Evolutionary conservation across 805 yeast genomes (phyloP).

Genomic region (Saccharomycopsis olivae): DNA sequence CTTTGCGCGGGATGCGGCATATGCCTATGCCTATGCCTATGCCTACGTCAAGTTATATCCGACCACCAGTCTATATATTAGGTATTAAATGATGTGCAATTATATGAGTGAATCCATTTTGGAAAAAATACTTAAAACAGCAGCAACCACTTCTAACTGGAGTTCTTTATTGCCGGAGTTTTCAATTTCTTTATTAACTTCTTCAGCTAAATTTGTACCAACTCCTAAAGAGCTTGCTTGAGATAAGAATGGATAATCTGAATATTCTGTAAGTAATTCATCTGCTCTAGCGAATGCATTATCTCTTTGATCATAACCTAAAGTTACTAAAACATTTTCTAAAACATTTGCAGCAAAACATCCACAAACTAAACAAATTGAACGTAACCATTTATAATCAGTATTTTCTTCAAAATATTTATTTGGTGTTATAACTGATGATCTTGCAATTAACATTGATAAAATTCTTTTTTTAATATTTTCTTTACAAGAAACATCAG

Average conservation of each 20-base stretch:
- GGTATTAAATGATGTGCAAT: no score
- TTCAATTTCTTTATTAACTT: slow-evolving; percentile 40
- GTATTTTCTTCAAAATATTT: slow-evolving; percentile 61
- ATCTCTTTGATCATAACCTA: slow-evolving; percentile 83
- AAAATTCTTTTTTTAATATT: slow-evolving; percentile 65
- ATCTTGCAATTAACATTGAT: slow-evolving; percentile 60
- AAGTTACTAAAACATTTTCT: slow-evolving; percentile 70
- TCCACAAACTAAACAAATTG: slow-evolving; percentile 75
- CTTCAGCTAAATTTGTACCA: slow-evolving; percentile 55
- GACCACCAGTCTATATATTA: no score
- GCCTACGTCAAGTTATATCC: no score
- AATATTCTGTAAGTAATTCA: slow-evolving; percentile 69
- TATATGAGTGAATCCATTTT: slow-evolving; percentile 65
- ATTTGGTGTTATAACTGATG: slow-evolving; percentile 44
- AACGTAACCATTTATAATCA: slow-evolving; percentile 61
- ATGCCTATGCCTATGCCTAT: no score
- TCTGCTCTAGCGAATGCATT: slow-evolving; percentile 92
- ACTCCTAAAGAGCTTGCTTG: slow-evolving; percentile 53
- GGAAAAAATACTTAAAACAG: slow-evolving; percentile 80
- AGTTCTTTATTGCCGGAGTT: slow-evolving; percentile 41
- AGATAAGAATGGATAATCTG: slow-evolving; percentile 74
- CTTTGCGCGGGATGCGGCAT: no score
- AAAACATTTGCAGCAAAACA: slow-evolving; percentile 94
- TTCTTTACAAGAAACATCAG: slow-evolving; percentile 79
- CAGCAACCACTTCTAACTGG: slow-evolving; percentile 83